Base-by-base conservation (phyloP, 352 stramenopile genomes). In the Phytophthora sp. region DNA sequence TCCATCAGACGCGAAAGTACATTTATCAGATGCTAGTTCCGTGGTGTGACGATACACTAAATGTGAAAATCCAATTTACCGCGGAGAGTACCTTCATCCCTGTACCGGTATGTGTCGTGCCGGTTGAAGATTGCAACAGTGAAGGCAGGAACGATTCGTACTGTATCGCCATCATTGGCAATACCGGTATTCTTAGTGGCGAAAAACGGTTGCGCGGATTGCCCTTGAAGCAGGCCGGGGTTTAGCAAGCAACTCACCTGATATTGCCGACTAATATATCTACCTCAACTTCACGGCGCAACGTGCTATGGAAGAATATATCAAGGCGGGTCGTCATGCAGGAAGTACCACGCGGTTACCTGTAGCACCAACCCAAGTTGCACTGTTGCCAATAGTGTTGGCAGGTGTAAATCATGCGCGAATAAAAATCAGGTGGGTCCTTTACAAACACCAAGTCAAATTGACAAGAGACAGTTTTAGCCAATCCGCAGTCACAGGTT, bases 391-490 rank as follows among this genome's bases (percentile, higher is more conserved):
- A 57, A 35, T 2, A 3, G 16, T 15, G 4, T 41, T 13, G 23
- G 42, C 24, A 21, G 53, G 24, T 54, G 56, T 21, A 30, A 55
- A 54, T 62, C 54, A 62, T 61, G n/a, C 15, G 9, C 21, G n/a
- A 54, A 44, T n/a, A 71, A 38, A 71, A 67, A 71, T 71, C 63
- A 71, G 63, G 49, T 62, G 12, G 21, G 7, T 3, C 1, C 0
- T 51, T 57, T 72, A 64, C 51, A 54, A 62, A 67, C 0, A 0
- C 2, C 33, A 67, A 67, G 57, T 64, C 5, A 69, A 60, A 68
- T 4, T 57, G 69, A 59, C 42, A 29, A 15, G 7, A 16, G 23
- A 23, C 21, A n/a, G 30, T 47, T 64, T 35, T 29, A 58, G 27
- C 55, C 54, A 70, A 65, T 59, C 33, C 20, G 9, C 12, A 15